Percentiles rank a stretch among this genome's conserved stretches.
These are phyloP conservation scores for Aureobasidium musti DNA, from an alignment of 2,329 filamentous ascomycete genomes.

Conservation along the genomic window DNA sequence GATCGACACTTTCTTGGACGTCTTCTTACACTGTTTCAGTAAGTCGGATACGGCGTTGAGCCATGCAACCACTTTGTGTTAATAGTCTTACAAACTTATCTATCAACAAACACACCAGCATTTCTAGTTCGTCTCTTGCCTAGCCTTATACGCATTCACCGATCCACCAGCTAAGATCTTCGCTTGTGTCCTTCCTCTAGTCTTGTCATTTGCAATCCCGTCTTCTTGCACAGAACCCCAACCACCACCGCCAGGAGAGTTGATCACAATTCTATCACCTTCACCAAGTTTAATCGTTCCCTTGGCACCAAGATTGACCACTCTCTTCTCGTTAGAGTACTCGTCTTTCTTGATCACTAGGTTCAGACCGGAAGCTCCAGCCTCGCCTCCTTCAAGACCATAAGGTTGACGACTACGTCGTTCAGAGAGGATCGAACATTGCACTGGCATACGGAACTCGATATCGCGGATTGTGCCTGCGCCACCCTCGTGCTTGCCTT, in stretches of 20 bases:
- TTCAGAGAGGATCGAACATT: slow-evolving; percentile 75
- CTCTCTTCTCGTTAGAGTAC: slow-evolving; percentile 15
- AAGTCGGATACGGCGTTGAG: too few species aligned
- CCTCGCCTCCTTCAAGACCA: slow-evolving; percentile 75
- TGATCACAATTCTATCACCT: slow-evolving; percentile 28
- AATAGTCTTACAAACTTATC: background rate
- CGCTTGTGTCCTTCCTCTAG: background rate
- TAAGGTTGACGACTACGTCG: slow-evolving; percentile 72
- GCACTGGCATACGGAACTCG: slow-evolving; percentile 71
- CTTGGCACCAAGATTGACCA: slow-evolving; percentile 25
- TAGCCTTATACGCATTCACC: slow-evolving; percentile 23
- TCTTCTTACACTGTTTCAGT: too few species aligned
- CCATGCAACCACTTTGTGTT: too few species aligned
- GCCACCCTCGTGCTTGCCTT: slow-evolving; percentile 64
- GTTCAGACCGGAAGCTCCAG: slow-evolving; percentile 74
- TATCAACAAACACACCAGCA: background rate
- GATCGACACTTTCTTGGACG: too few species aligned
- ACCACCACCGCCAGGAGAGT: slow-evolving; percentile 25
- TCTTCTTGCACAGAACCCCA: slow-evolving; percentile 2
- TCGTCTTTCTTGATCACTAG: slow-evolving; percentile 63
- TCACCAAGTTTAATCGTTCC: slow-evolving; percentile 20
- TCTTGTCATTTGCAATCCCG: background rate
- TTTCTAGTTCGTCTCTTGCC: slow-evolving; percentile 24
- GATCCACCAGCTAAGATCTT: slow-evolving; percentile 13
- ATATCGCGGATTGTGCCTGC: slow-evolving; percentile 73